phyloP scores from a whole-genome alignment of 202 grass and related monocot species.

The Alloteropsis angusta region DNA sequence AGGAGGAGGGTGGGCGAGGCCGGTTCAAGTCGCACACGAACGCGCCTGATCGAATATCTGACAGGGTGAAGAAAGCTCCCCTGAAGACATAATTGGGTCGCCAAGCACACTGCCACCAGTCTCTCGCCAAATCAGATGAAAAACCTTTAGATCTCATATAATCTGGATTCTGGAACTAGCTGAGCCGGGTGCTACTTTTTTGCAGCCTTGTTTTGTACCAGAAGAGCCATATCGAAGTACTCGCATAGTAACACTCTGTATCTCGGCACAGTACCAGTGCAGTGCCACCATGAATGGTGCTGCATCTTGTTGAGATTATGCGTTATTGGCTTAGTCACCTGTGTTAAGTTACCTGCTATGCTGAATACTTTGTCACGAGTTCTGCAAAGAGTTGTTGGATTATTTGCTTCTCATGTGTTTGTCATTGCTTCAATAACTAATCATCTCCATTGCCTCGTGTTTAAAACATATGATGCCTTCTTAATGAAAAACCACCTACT shows the following conservation, averaged over 20 bases:
- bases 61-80: conserved; percentile 95
- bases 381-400: no score
- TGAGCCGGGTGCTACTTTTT: conserved; percentile 19
- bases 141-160: background rate
- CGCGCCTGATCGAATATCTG: conserved; percentile 64
- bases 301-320: background rate
- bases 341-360: background rate
- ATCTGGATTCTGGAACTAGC: background rate
- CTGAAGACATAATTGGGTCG: conserved; percentile 52
- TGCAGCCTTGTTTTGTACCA: conserved; percentile 18
- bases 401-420: background rate
- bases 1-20: conserved; percentile 66
- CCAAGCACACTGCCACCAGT: background rate
- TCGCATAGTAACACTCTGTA: background rate
- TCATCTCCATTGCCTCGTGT: background rate
- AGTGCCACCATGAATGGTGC: background rate
- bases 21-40: conserved; percentile 93
- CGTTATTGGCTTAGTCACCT: background rate
- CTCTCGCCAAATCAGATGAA: background rate
- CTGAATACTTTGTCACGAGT: background rate
- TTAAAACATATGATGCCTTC: background rate
- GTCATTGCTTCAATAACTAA: background rate
- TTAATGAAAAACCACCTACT: no score
- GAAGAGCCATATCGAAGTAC: conserved; percentile 6
- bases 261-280: background rate